These are phyloP conservation scores for Entomortierella beljakovae DNA, from an alignment of 192 early-diverging fungal species.

Conservation along the genomic window DNA sequence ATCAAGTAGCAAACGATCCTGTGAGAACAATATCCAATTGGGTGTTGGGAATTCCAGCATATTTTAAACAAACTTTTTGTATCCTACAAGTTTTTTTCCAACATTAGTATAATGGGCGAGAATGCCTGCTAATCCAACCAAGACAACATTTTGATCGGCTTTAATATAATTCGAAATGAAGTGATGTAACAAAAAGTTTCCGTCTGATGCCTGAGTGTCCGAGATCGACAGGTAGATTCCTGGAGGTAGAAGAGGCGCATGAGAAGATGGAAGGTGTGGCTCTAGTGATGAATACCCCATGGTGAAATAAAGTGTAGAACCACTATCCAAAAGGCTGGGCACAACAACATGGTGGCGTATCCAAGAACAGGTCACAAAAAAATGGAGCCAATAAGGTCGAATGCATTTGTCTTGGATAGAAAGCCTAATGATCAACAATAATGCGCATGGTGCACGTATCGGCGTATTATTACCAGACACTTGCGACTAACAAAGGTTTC, in stretches of 20 bases:
- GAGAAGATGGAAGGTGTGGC: conserved; percentile 56
- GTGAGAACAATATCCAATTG: no score
- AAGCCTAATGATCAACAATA: no score
- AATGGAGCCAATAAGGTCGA: no score
- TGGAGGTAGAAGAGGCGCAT: conserved; percentile 57
- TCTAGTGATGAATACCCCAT: conserved; percentile 65
- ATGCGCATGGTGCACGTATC: no score
- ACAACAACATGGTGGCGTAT: no score
- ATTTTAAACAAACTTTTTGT: no score
- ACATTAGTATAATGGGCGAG: conserved; percentile 70
- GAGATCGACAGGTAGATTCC: conserved; percentile 62
- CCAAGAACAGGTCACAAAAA: no score
- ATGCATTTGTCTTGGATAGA: no score
- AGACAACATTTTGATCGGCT: conserved; percentile 61
- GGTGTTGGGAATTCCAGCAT: no score
- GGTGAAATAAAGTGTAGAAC: no score
- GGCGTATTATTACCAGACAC: no score
- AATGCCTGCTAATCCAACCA: conserved; percentile 68
- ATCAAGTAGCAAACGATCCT: neutral
- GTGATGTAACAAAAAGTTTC: conserved; percentile 72
- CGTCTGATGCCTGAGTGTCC: conserved; percentile 65
- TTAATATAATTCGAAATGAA: conserved; percentile 71
- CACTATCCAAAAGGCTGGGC: neutral
- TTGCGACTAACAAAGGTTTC: no score
- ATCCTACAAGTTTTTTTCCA: conserved; percentile 66